These are phyloP conservation scores for Dothidotthia symphoricarpi DNA, from an alignment of 2,329 filamentous ascomycete genomes.

Conservation along the genomic window DNA sequence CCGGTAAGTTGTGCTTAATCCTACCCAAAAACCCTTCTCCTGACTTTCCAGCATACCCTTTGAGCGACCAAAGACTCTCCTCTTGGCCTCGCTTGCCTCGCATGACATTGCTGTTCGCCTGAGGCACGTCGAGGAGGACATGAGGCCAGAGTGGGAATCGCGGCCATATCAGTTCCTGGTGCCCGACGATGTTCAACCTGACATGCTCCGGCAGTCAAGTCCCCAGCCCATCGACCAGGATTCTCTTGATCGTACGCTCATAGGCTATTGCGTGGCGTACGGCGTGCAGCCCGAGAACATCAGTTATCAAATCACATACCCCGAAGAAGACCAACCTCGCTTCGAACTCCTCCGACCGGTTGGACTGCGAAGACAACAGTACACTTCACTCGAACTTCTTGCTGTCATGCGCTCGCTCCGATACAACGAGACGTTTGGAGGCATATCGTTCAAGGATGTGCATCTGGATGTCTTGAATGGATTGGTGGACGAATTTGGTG, in stretches of 20 bases:
- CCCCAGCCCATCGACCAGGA: conserved; percentile 59
- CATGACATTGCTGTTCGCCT: conserved; percentile 64
- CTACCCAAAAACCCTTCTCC: not conserved
- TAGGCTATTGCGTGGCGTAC: conserved; percentile 69
- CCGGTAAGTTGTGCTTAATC: conserved; percentile 40
- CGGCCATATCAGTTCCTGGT: conserved; percentile 63
- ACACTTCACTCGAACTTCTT: conserved; percentile 62
- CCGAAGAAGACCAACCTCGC: conserved; percentile 61
- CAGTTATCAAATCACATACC: conserved; percentile 41
- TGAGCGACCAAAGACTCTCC: conserved; percentile 55
- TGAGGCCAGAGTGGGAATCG: conserved; percentile 65
- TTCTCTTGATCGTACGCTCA: conserved; percentile 64
- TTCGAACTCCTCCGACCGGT: conserved; percentile 63
- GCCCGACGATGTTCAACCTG: conserved; percentile 48
- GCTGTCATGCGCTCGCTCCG: conserved; percentile 67
- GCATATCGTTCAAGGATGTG: conserved; percentile 66
- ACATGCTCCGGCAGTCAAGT: conserved; percentile 35
- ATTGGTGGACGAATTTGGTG: conserved; percentile 58
- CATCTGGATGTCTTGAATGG: conserved; percentile 64
- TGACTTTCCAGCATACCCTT: conserved; percentile 50
- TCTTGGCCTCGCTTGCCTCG: conserved; percentile 63
- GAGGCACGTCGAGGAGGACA: conserved; percentile 59
- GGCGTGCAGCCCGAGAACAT: conserved; percentile 66
- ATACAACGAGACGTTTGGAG: conserved; percentile 68
- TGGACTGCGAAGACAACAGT: conserved; percentile 52